Conservation (phyloP, 2,329 filamentous ascomycete species). For the Colletotrichum navitas region DNA sequence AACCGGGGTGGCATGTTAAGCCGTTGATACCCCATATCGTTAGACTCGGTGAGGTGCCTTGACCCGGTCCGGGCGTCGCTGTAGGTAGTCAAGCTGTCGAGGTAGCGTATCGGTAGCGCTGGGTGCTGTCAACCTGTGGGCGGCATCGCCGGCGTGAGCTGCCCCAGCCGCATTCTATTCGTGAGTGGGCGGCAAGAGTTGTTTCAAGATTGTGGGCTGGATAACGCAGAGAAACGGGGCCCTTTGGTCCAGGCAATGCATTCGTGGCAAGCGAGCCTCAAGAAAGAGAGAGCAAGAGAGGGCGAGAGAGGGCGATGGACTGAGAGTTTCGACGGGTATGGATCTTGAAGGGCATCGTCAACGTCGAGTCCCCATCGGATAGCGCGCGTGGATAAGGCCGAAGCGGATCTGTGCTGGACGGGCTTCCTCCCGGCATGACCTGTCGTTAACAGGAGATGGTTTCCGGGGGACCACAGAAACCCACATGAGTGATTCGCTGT, state of each 20-base stretch:
- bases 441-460: slow-evolving; percentile 39
- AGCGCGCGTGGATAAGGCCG: slow-evolving; percentile 31
- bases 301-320: not conserved
- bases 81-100: too few relatives aligned
- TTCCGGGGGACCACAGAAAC: slow-evolving; percentile 30
- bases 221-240: slow-evolving; percentile 23
- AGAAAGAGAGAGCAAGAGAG: not conserved
- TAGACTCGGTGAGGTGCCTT: slow-evolving; percentile 31
- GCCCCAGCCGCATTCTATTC: slow-evolving; percentile 22
- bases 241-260: slow-evolving; percentile 14
- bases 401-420: slow-evolving; percentile 2
- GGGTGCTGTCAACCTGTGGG: slow-evolving; percentile 37
- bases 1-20: slow-evolving; percentile 31
- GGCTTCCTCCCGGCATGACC: slow-evolving; percentile 37
- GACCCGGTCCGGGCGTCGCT: slow-evolving; percentile 38
- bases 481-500: slow-evolving; percentile 40
- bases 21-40: slow-evolving; percentile 38
- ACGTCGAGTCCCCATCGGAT: slow-evolving; percentile 30
- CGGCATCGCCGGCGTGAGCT: slow-evolving; percentile 31
- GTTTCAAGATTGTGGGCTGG: slow-evolving; percentile 36
- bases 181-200: slow-evolving; percentile 33
- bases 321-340: slow-evolving; percentile 23
- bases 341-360: slow-evolving; percentile 12
- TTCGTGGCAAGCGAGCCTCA: slow-evolving; percentile 23
- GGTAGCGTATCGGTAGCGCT: slow-evolving; percentile 19